Evolutionary conservation across 1,284 basidiomycete species (phyloP), one percentile per base, ranked within the genome.

Genomic region (Trichosporon asahii): DNA sequence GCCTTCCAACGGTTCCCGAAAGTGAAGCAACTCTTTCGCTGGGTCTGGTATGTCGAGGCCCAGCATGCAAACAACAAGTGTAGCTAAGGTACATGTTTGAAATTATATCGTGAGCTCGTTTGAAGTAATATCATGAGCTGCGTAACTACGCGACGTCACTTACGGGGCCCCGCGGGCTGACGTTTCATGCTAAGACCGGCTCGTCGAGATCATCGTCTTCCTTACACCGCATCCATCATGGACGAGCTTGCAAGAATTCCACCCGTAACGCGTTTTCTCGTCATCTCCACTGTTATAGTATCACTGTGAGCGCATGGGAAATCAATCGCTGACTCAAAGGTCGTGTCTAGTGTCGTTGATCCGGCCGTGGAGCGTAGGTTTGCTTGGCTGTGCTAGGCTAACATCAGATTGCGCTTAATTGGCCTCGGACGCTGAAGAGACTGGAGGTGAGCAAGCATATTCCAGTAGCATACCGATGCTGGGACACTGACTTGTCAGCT

Each of bases 401-500:
- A n/a, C 29, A 49, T 15, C 57, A 61, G 66, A 14, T 44, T 12
- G 3, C n/a, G 11, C 25, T 25, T 2, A 11, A 12, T 35, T 25
- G 40, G 35, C 12, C 18, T 31, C 60, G 66, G 3, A 66, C 33
- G 3, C 11, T 66, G 5, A 1, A 23, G 6, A 55, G 33, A 5
- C 9, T 57, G 21, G 33, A 35, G 11, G 21, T 29, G 11, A 60
- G 55, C 1, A 23, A 29, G 23, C 23, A 2, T 25, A 4, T 23
- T 31, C 37, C 21, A 3, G 15, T 14, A 9, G 3, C n/a, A 25
- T 23, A 1, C 21, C 8, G 8, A 15, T 40, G 33, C 12, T 8
- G 31, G 31, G 31, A 6, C 7, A 33, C 31, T 37, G 8, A 57
- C 35, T 5, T 4, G 14, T 14, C 37, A 66, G 79, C 69, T 82